Percentiles rank a stretch among this genome's conserved stretches.
Evolutionary conservation across 2,329 filamentous ascomycete species (phyloP).

Genomic region (Cladorrhinum sp.): DNA sequence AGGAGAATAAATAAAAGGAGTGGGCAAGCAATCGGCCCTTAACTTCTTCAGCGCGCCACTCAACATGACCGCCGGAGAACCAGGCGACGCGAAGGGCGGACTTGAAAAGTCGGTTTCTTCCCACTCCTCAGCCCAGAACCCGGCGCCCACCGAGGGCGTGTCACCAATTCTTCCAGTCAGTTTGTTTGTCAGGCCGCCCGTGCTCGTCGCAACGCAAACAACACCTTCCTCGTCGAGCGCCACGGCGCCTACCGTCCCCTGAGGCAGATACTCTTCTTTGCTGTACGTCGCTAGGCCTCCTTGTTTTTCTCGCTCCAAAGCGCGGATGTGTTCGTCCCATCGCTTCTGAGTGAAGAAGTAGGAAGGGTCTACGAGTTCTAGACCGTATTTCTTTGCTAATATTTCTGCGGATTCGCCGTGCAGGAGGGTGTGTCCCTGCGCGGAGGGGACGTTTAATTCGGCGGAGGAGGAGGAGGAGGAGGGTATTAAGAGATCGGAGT

Average conservation of each 20-base stretch:
- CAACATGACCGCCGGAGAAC: slow-evolving; percentile 38
- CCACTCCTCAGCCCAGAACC: slow-evolving; percentile 91
- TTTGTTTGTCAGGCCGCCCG: slow-evolving; percentile 85
- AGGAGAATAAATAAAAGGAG: slow-evolving; percentile 42
- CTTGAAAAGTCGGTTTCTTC: slow-evolving; percentile 42
- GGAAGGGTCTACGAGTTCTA: slow-evolving; percentile 64
- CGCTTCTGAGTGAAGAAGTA: slow-evolving; percentile 77
- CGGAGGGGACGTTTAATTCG: slow-evolving; percentile 48
- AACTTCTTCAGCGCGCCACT: slow-evolving; percentile 45
- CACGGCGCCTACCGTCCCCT: slow-evolving; percentile 82
- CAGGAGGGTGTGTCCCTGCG: slow-evolving; percentile 68
- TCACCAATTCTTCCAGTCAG: slow-evolving; percentile 81
- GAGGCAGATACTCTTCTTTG: slow-evolving; percentile 65
- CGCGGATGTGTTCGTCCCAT: slow-evolving; percentile 67
- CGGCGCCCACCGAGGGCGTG: slow-evolving; percentile 78
- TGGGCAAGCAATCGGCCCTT: slow-evolving; percentile 60
- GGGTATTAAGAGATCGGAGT: slow-evolving; percentile 48
- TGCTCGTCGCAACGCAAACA: slow-evolving; percentile 65
- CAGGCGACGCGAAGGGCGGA: slow-evolving; percentile 5
- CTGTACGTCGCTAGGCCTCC: slow-evolving; percentile 53
- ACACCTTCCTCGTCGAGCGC: slow-evolving; percentile 74
- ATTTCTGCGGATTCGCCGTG: slow-evolving; percentile 66
- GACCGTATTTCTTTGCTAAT: slow-evolving; percentile 64
- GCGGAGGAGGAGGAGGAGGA: neutral
- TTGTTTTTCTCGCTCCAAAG: slow-evolving; percentile 45